These are phyloP conservation scores for Didymella exigua DNA, from an alignment of 2,329 filamentous ascomycete species.

Conservation along the genomic window DNA sequence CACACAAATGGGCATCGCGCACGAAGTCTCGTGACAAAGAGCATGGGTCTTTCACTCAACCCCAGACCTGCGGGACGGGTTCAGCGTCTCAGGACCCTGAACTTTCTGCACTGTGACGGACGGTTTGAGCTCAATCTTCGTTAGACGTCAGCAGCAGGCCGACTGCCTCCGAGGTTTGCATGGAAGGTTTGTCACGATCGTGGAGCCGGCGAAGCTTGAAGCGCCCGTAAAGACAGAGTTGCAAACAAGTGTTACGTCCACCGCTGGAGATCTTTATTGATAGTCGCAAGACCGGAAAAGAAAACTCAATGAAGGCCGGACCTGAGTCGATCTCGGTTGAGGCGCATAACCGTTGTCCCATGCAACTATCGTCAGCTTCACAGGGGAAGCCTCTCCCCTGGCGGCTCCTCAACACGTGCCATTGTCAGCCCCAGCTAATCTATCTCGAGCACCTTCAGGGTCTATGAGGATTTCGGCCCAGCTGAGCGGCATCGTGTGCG, in stretches of 20 bases:
- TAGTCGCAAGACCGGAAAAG: constrained; percentile 12
- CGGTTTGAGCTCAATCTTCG: constrained; percentile 25
- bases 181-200: constrained; percentile 15
- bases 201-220: constrained; percentile 14
- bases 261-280: constrained; percentile 14
- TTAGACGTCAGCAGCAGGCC: constrained; percentile 24
- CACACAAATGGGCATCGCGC: constrained; percentile 24
- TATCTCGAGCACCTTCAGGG: constrained; percentile 20
- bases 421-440: constrained; percentile 17
- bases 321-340: constrained; percentile 15
- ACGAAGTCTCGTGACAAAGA: constrained; percentile 43
- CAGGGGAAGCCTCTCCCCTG: constrained; percentile 10
- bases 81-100: constrained; percentile 41
- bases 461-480: constrained; percentile 10
- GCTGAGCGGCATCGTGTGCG: constrained; percentile 11
- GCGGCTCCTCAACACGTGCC: constrained; percentile 15
- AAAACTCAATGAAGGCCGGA: constrained; percentile 15
- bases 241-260: constrained; percentile 14
- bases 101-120: constrained; percentile 28
- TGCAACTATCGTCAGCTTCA: constrained; percentile 17
- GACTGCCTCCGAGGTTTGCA: constrained; percentile 22
- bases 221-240: constrained; percentile 5
- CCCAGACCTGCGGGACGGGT: constrained; percentile 34
- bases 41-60: constrained; percentile 25
- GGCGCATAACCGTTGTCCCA: constrained; percentile 16